Evolutionary conservation across 352 stramenopile species (phyloP), one percentile per base, ranked within the genome.

Genomic region (Thraustochytrium striatum): DNA sequence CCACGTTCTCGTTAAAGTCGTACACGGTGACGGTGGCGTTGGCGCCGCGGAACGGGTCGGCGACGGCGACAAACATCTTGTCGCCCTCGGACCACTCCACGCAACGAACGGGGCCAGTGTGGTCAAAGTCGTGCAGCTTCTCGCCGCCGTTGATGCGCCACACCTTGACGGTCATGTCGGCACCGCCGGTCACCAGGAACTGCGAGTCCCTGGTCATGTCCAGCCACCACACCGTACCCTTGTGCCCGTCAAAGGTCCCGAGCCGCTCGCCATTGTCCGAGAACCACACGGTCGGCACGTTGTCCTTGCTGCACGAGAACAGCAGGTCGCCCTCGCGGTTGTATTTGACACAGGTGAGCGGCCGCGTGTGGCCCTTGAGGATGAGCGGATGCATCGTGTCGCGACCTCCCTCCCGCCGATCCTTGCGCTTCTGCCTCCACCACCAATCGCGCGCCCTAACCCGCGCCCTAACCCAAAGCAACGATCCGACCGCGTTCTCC

Each of bases 301-400:
- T 73, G 59, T 87, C 83, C 62, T 85, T 85, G 50, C 57, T 43
- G 52, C 59, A 84, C 25, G 95, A 96, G 87, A 99, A 98, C 25
- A 99, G 87, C 21, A 99, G 87, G 85, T 99, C 96, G 44, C 96
- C 96, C 83, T 99, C 96, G 69, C 91, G 91, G 87, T 99, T 99
- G 90, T 98, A 99, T 84, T 98, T 97, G 81, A 99, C 91, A 57
- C 89, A 88, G 11, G 96, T 99, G 82, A 99, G 96, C 72, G 96
- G 96, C 84, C 96, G 93, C 82, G 97, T 96, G 89, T 99, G 96
- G 84, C 96, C 96, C 88, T 99, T 98, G 62, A 99, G 89, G 79
- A 99, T 84, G 85, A 98, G 98, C 68, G 96, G 95, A 86, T 41
- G 57, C 70, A 80, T 80, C 21, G 8, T 52, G 33, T 21, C 32